Evolutionary conservation across 2,329 filamentous ascomycete genomes (phyloP), one percentile per base, ranked within the genome.

Genomic region (Monosporascus sp.): DNA sequence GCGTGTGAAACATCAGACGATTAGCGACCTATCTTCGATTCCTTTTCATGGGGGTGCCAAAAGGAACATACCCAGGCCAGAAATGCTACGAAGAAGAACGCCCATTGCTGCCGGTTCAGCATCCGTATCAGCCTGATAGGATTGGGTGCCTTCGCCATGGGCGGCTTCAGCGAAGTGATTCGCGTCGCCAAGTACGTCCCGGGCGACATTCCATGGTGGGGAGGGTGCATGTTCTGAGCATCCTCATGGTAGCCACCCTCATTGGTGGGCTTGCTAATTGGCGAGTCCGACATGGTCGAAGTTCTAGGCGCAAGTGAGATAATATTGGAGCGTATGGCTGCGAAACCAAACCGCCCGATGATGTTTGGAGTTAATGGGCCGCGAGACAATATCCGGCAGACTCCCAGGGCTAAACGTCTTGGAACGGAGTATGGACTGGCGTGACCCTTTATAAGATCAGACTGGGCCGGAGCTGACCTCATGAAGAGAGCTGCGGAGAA

Each of bases 71-170:
- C 79, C 80, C 80, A 83, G n/a, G 78, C 80, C 31, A 70, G 66
- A 48, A 83, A 82, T 1, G 78, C 78, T 50, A 83, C 70, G 9
- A 68, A 62, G 63, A 83, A 83, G 54, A 82, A 82, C 1, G 74
- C 70, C 80, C 80, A 83, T 45, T 82, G 77, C 38, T 71, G 73
- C 35, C 67, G 64, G 52, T 68, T 76, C 51, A 83, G 67, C 72
- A 76, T 76, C 31, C 70, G 67, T 17, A 83, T 39, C 24, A 81
- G 65, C 27, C 64, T 70, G 55, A 80, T 69, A 0, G 80, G 81
- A 58, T 82, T 87, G 48, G 75, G 74, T 25, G 79, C 68, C 50
- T 75, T 75, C 45, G 72, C 65, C 74, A 83, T 79, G 2, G 78
- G 78, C 38, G 83, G 83, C 66, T 78, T 82, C 50, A 86, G 74